phyloP scores from a whole-genome alignment of 192 early-diverging fungal species.

The Coemansia sp. region DNA sequence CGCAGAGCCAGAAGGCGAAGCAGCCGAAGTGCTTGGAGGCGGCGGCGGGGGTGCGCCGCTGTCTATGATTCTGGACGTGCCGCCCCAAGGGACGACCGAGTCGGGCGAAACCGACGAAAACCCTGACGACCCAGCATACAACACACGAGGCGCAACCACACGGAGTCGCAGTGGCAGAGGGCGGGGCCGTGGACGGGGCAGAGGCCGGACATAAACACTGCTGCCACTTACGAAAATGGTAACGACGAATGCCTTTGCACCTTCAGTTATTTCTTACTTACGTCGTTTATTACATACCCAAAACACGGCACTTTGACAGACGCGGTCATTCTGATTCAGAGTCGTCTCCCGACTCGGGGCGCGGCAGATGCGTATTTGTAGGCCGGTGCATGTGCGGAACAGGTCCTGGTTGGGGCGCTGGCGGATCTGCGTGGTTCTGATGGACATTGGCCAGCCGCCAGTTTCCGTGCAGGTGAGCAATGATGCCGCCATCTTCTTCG shows the following conservation, averaged over 20 bases:
- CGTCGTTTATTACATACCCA: not conserved
- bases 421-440: slow-evolving; percentile 19
- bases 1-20: not conserved
- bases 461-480: slow-evolving; percentile 27
- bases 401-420: slow-evolving; percentile 40
- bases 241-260: too few relatives aligned
- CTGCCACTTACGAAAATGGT: too few relatives aligned
- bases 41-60: slow-evolving; percentile 52
- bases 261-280: not conserved
- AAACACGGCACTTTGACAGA: not conserved
- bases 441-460: slow-evolving; percentile 17
- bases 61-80: slow-evolving; percentile 43
- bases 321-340: slow-evolving; percentile 1
- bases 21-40: slow-evolving; percentile 29
- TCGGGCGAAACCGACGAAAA: slow-evolving; percentile 31
- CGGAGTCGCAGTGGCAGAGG: slow-evolving; percentile 44
- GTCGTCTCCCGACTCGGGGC: not conserved
- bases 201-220: slow-evolving; percentile 12
- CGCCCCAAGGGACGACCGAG: slow-evolving; percentile 17
- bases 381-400: slow-evolving; percentile 8
- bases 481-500: slow-evolving; percentile 3
- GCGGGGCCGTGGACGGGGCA: slow-evolving; percentile 33
- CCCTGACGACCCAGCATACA: slow-evolving; percentile 20
- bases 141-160: slow-evolving; percentile 9
- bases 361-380: not conserved